Conservation (phyloP, 805 yeast species). For the Starmera dryadoides region DNA sequence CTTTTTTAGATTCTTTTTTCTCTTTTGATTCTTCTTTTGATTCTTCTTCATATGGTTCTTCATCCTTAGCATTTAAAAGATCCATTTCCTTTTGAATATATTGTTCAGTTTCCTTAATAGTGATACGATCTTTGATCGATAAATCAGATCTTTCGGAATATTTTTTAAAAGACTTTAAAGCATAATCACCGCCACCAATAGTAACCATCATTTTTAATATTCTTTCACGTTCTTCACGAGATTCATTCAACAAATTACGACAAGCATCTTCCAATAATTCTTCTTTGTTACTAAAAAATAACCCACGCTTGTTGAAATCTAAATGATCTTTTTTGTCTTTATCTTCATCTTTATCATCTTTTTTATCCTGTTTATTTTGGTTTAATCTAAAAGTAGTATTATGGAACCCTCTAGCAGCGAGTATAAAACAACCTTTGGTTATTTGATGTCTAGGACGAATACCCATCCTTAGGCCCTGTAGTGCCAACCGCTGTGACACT, state of each 20-base stretch:
- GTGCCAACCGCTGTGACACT: background rate
- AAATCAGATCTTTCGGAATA: background rate
- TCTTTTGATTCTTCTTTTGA: background rate
- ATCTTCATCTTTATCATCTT: background rate
- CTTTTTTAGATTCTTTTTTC: constrained; percentile 6
- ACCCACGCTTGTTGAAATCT: too few species aligned
- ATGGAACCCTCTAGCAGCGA: background rate
- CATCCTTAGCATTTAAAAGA: background rate
- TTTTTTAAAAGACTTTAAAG: background rate
- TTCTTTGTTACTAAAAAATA: background rate
- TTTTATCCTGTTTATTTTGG: background rate
- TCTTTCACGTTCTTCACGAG: background rate
- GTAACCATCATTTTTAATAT: background rate
- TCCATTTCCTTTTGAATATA: background rate
- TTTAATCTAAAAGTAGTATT: background rate
- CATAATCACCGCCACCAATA: background rate
- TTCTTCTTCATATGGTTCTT: background rate
- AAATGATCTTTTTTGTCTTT: background rate
- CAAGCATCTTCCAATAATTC: background rate
- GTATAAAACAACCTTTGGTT: background rate
- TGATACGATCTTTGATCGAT: background rate
- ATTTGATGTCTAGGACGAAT: background rate
- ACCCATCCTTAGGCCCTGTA: background rate
- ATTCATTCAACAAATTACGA: background rate
- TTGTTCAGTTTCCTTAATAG: background rate